These are phyloP conservation scores for Chlorella ohadii DNA, from an alignment of 139 green algal genomes.

Conservation along the genomic window DNA sequence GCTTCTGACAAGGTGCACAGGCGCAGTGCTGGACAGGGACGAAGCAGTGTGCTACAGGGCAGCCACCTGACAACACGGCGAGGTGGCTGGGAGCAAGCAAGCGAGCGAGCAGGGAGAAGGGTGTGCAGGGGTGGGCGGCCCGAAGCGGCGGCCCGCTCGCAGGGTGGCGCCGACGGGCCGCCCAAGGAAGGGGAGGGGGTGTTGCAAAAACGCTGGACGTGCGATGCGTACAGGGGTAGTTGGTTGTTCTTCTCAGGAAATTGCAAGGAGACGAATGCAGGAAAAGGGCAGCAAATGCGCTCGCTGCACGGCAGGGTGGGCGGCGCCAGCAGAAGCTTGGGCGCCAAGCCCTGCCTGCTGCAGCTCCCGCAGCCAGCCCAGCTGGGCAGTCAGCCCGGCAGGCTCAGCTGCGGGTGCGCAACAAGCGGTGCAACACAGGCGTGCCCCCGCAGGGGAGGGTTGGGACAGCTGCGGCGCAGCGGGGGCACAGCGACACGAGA, in stretches of 20 bases:
- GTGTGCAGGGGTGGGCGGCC: neutral
- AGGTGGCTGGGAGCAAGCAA: neutral
- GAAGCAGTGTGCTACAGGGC: neutral
- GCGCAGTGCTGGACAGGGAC: neutral
- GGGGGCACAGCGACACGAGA: too few relatives aligned
- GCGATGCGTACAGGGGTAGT: neutral
- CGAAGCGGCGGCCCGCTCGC: neutral
- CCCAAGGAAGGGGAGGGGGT: neutral
- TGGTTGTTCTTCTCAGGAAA: constrained; percentile 25
- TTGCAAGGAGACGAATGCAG: neutral
- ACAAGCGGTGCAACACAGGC: too few relatives aligned
- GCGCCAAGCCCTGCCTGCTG: too few relatives aligned
- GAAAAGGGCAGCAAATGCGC: too few relatives aligned
- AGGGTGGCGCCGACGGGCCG: neutral
- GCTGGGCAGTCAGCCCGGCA: too few relatives aligned
- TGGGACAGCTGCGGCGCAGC: too few relatives aligned
- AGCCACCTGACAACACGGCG: neutral
- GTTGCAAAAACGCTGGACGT: neutral
- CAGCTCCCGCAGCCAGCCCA: too few relatives aligned
- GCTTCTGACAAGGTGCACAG: neutral
- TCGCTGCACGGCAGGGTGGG: too few relatives aligned
- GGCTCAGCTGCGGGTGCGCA: too few relatives aligned
- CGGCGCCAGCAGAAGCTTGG: too few relatives aligned
- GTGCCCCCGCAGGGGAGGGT: too few relatives aligned
- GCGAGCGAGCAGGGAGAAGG: neutral